Base-by-base conservation (phyloP, 345 rosid genomes). In the Pugionium dolabratum region DNA sequence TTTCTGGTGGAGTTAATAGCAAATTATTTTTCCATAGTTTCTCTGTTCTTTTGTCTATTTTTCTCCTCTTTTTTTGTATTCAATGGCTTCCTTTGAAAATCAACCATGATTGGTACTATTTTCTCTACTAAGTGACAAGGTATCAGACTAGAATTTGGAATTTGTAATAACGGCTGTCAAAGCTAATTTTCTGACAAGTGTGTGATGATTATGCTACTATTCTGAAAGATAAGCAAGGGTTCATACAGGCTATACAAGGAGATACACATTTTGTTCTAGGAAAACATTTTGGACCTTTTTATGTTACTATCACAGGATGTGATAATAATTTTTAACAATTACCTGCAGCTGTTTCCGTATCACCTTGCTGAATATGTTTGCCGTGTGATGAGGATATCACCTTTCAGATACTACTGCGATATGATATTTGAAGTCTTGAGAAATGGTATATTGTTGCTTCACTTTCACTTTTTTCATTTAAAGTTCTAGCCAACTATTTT, bases 341-440 rank as follows among this genome's bases (percentile, higher is more conserved):
- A 73, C 64, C 61, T 79, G 91, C 94, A 93, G 98, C 75, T 93
- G 59, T 93, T 90, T 77, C 98, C 97, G 8, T 90, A 93, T 81
- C 97, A 90, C 75, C 96, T 93, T 62, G 94, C 96, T 5, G 97
- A 93, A 79, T 81, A 93, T 84, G 86, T 90, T 76, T 93, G 97
- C 81, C 98, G 95, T 44, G 97, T 93, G 42, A 93, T 90, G 97
- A 85, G 98, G 82, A 62, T 93, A 54, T 90, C 97, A 57, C 92
- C 97, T 71, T 93, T 90, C 92, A 82, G 95, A 88, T 90, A 90
- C 83, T 93, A 93, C 80, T 90, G 98, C 71, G 97, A 93, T 79
- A 93, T 90, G 92, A 80, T 93, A 62, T 90, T 93, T 26, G 98
- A 93, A 84, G 98, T 93, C 75, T 90, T 93, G 98, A 85, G 78